Evolutionary conservation across 2,329 filamentous ascomycete genomes (phyloP).

Genomic region (Colletotrichum aenigma): DNA sequence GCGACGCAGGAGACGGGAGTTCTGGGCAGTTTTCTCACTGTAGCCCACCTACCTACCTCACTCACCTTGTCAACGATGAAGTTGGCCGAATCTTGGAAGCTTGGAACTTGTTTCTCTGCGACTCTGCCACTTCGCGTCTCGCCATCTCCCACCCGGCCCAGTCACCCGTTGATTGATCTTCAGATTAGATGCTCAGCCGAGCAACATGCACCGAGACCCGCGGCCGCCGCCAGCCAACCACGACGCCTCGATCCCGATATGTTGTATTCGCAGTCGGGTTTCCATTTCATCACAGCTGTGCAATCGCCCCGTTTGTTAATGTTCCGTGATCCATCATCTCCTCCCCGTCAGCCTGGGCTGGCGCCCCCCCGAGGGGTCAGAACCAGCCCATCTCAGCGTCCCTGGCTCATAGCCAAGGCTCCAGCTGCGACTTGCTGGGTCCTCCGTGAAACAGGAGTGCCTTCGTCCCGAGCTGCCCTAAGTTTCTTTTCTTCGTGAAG

Average conservation of each 20-base stretch:
- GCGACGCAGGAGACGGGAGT: neutral
- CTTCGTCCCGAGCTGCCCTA: neutral
- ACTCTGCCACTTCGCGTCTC: neutral
- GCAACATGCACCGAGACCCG: neutral
- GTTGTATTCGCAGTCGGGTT: neutral
- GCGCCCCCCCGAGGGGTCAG: neutral
- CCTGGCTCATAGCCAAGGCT: neutral
- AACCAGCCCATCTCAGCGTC: neutral
- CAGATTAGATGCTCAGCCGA: neutral
- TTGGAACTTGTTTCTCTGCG: neutral
- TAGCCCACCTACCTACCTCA: neutral
- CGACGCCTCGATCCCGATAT: neutral
- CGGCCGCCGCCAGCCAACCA: constrained; percentile 4
- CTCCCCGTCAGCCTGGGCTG: neutral
- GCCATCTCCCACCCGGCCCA: neutral
- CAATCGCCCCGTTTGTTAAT: neutral
- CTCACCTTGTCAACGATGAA: neutral
- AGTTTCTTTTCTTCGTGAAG: neutral
- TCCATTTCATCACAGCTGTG: neutral
- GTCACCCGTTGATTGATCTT: neutral
- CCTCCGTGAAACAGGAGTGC: constrained; percentile 11
- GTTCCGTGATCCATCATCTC: neutral
- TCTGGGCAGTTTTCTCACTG: neutral
- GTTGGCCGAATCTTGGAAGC: neutral
- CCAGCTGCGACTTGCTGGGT: neutral